Evolutionary conservation across 495 filamentous ascomycete genomes (phyloP), one percentile per base, ranked within the genome.

Genomic region (Penicillium nucicola): DNA sequence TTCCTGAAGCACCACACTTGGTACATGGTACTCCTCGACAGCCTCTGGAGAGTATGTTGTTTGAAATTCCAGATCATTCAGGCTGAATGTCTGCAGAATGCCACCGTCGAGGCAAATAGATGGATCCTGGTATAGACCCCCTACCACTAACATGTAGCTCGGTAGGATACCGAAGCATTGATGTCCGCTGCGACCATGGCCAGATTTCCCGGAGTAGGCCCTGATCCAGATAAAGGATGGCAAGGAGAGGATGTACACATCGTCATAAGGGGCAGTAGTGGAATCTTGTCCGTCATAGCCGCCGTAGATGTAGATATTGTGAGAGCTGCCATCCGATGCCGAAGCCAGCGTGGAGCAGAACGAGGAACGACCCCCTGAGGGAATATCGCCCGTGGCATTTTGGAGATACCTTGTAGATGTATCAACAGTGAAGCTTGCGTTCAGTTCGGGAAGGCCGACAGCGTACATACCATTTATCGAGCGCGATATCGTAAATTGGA

Each of bases 291-390:
- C 83, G 38, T 81, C 64, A 52, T 80, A 86, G 11, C 86, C 86
- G 23, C 86, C 86, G 55, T 89, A 89, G 52, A 83, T 84, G 60
- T 88, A 89, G 46, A 89, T 85, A 55, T 86, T 83, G 62, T 78
- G 78, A 22, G 79, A 82, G 12, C 78, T 82, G 3, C 57, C 60
- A 55, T 89, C 85, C 31, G 68, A 52, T 2, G 85, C 82, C 11
- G 76, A 60, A 1, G 78, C 84, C 19, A 84, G 70, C 4, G 84
- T 78, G 23, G 84, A 80, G 60, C 85, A 88, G 22, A 84, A 84
- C 49, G 77, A 69, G 3, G 84, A 73, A 19, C 14, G 28, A 9
- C 74, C 62, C 47, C 70, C 49, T 1, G 70, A 65, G 8, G 84
- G 85, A 3, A 56, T 64, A 5, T 76, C 69, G 5, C 74, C 80